These are phyloP conservation scores for Hemerocallis citrina DNA, from an alignment of 106 monocot genomes.

Conservation along the genomic window DNA sequence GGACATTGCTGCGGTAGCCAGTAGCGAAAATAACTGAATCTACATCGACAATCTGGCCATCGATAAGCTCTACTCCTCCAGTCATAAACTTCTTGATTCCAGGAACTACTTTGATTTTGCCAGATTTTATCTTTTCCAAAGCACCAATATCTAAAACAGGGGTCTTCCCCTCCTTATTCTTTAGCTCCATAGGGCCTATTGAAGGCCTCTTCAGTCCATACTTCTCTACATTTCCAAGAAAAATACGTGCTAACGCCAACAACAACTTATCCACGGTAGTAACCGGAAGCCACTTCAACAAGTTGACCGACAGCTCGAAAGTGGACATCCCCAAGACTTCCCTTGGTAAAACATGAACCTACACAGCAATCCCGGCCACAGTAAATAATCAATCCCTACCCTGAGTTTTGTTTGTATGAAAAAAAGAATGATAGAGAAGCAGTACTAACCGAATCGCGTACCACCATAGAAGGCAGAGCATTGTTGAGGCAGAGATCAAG, in stretches of 20 bases:
- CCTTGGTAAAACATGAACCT: conserved; percentile 51
- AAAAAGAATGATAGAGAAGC: background rate
- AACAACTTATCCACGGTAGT: conserved; percentile 32
- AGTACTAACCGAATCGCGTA: conserved; percentile 27
- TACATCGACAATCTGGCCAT: conserved; percentile 15
- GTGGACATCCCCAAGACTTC: conserved; percentile 41
- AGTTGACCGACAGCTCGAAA: conserved; percentile 19
- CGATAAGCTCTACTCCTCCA: conserved; percentile 28
- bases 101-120: conserved; percentile 35
- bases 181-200: conserved; percentile 33
- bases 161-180: conserved; percentile 32
- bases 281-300: conserved; percentile 30
- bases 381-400: background rate
- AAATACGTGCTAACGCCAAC: conserved; percentile 16
- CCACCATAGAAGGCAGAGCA: conserved; percentile 37
- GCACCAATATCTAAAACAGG: conserved; percentile 42
- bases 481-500: conserved; percentile 32
- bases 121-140: conserved; percentile 33
- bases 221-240: conserved; percentile 23
- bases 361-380: background rate
- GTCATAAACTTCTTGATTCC: conserved; percentile 23
- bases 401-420: background rate
- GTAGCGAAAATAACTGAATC: conserved; percentile 15
- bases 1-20: conserved; percentile 46
- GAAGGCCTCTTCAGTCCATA: conserved; percentile 28